phyloP scores from a whole-genome alignment of 2,329 filamentous ascomycete genomes.

The Didymosphaeria variabile region DNA sequence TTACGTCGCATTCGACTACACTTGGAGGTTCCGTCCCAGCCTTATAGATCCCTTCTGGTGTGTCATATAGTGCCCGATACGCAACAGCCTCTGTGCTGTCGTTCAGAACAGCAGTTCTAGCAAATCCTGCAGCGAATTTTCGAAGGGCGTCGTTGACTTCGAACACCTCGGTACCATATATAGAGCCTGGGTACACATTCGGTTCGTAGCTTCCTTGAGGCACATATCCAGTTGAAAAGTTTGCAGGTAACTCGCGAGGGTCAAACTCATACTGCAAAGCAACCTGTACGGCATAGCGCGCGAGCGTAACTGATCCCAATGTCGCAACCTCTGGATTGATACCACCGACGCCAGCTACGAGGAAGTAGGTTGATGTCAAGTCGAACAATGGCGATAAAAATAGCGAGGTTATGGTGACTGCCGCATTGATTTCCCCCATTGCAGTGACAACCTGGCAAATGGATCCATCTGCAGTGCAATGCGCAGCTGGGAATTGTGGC shows the following conservation, averaged over 20 bases:
- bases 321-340: constrained; percentile 74
- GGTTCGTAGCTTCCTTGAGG: constrained; percentile 65
- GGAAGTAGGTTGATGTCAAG: constrained; percentile 73
- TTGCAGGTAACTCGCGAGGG: constrained; percentile 70
- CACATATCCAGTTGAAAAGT: constrained; percentile 74
- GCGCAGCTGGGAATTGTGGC: constrained; percentile 69
- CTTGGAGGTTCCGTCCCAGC: constrained; percentile 35
- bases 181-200: constrained; percentile 49
- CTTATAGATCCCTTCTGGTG: constrained; percentile 30
- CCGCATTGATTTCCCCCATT: constrained; percentile 75
- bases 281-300: constrained; percentile 76
- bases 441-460: constrained; percentile 72
- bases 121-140: constrained; percentile 44
- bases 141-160: constrained; percentile 52
- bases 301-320: constrained; percentile 72
- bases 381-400: constrained; percentile 70
- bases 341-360: constrained; percentile 77
- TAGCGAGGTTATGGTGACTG: constrained; percentile 70
- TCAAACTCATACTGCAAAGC: constrained; percentile 81
- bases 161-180: constrained; percentile 56
- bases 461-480: constrained; percentile 68
- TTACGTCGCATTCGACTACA: constrained; percentile 43
- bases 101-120: constrained; percentile 46
- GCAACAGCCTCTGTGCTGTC: constrained; percentile 47
- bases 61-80: constrained; percentile 50